phyloP scores from a whole-genome alignment of 495 filamentous ascomycete species.

The Xylaria flabelliformis region DNA sequence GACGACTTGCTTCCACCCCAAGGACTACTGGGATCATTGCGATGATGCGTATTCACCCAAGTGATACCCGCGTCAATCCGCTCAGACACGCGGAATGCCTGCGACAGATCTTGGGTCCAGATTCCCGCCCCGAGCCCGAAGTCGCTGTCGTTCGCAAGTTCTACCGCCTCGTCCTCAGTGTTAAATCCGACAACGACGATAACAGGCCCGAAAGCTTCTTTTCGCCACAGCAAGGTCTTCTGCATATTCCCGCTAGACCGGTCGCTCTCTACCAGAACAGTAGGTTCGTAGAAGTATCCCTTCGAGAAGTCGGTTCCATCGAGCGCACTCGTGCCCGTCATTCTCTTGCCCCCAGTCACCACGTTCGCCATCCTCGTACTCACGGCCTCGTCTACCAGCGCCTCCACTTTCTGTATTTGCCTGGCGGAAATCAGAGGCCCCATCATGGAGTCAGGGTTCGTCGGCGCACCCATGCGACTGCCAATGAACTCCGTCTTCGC shows the following conservation, averaged over 20 bases:
- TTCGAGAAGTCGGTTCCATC: slow-evolving; percentile 48
- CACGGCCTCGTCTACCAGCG: slow-evolving; percentile 46
- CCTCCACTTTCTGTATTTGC: slow-evolving; percentile 47
- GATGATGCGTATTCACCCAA: slow-evolving; percentile 68
- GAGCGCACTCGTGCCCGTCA: slow-evolving; percentile 37
- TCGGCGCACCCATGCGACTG: slow-evolving; percentile 57
- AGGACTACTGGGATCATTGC: slow-evolving; percentile 65
- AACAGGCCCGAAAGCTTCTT: slow-evolving; percentile 61
- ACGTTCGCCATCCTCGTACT: slow-evolving; percentile 40
- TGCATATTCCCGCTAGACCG: slow-evolving; percentile 25
- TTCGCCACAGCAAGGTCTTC: slow-evolving; percentile 45
- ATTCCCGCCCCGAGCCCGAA: slow-evolving; percentile 62
- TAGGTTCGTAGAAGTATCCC: slow-evolving; percentile 66
- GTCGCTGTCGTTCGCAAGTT: slow-evolving; percentile 56
- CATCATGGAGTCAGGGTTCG: slow-evolving; percentile 53
- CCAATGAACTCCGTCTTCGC: slow-evolving; percentile 49
- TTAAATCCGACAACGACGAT: slow-evolving; percentile 55
- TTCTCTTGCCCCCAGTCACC: slow-evolving; percentile 46
- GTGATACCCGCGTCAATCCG: slow-evolving; percentile 65
- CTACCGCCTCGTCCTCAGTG: slow-evolving; percentile 55
- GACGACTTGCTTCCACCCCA: slow-evolving; percentile 62
- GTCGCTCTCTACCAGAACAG: slow-evolving; percentile 51
- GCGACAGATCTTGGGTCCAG: slow-evolving; percentile 64
- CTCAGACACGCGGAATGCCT: slow-evolving; percentile 62
- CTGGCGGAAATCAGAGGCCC: slow-evolving; percentile 48